phyloP scores from a whole-genome alignment of 2,329 filamentous ascomycete species.

The Chaetomiaceae sp. region DNA sequence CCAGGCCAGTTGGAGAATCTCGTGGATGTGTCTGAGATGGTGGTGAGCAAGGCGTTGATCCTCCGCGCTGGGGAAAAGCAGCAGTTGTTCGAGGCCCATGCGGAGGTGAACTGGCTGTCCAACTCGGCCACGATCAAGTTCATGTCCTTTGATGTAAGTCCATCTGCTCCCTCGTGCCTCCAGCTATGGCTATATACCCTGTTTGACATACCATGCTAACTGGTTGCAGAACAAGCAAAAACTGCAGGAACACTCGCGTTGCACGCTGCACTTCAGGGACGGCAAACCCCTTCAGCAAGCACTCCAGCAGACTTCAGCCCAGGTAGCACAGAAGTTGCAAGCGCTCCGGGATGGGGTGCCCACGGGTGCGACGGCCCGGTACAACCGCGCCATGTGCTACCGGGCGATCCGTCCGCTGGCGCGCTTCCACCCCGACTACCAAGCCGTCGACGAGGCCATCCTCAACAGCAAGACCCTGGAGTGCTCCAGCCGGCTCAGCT shows the following conservation, averaged over 20 bases:
- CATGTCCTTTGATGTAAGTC: conserved; percentile 5
- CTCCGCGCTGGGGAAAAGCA: not conserved
- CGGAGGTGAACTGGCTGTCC: not conserved
- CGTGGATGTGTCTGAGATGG: conserved; percentile 9
- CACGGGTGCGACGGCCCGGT: conserved; percentile 1
- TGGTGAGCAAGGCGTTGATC: conserved; percentile 7
- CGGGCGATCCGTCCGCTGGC: conserved; percentile 25
- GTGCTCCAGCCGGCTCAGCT: conserved; percentile 3
- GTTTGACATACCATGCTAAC: not conserved
- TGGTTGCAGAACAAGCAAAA: not conserved
- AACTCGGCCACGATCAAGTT: not conserved
- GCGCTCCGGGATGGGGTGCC: conserved; percentile 1
- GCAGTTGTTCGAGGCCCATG: conserved; percentile 1
- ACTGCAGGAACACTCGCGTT: conserved; percentile 1
- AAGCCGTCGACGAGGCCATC: conserved; percentile 27
- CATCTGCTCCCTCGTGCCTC: no score
- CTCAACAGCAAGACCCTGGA: conserved; percentile 22
- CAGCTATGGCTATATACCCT: no score
- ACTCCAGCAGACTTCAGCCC: not conserved
- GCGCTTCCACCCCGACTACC: conserved; percentile 26
- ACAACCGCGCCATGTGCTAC: conserved; percentile 42
- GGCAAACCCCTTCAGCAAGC: not conserved
- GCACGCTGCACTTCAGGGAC: not conserved
- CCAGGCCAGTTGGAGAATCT: not conserved
- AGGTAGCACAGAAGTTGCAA: conserved; percentile 1